phyloP scores from a whole-genome alignment of 2,329 filamentous ascomycete species.

The Fusarium subtropicale region DNA sequence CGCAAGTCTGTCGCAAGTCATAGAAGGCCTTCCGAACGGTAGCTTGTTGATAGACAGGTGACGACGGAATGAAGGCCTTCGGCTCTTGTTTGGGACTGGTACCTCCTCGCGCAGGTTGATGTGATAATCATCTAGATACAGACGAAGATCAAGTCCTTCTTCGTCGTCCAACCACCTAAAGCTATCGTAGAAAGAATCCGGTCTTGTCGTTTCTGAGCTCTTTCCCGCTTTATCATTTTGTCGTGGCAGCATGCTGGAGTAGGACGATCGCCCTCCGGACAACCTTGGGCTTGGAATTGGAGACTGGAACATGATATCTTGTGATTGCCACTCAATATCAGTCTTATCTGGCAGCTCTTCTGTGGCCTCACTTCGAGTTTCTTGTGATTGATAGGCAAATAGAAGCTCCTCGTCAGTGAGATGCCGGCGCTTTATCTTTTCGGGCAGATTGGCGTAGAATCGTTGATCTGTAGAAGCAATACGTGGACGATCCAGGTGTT shows the following conservation, averaged over 20 bases:
- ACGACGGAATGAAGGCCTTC: conserved; percentile 73
- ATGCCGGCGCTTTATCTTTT: conserved; percentile 77
- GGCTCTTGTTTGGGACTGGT: conserved; percentile 57
- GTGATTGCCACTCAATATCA: conserved; percentile 41
- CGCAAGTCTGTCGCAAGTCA: conserved; percentile 62
- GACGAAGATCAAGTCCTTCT: conserved; percentile 73
- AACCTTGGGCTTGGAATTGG: conserved; percentile 40
- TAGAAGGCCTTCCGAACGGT: conserved; percentile 68
- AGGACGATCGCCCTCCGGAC: conserved; percentile 35
- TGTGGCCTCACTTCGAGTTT: conserved; percentile 54
- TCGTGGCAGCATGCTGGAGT: conserved; percentile 45
- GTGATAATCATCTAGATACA: conserved; percentile 78
- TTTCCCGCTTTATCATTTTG: conserved; percentile 32
- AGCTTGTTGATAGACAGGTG: conserved; percentile 78
- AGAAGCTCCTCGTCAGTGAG: conserved; percentile 79
- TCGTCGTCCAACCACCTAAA: conserved; percentile 82
- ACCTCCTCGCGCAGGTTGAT: conserved; percentile 67
- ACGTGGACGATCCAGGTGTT: conserved; percentile 43
- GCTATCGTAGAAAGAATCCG: conserved; percentile 71
- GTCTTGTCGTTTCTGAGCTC: conserved; percentile 48
- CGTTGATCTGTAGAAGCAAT: conserved; percentile 68
- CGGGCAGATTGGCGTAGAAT: conserved; percentile 77
- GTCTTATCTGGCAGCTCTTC: conserved; percentile 34
- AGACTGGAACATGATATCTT: conserved; percentile 41
- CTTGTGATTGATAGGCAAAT: conserved; percentile 55